These are phyloP conservation scores for Anisodus acutangulus DNA, from an alignment of 257 asterid genomes.

Conservation along the genomic window DNA sequence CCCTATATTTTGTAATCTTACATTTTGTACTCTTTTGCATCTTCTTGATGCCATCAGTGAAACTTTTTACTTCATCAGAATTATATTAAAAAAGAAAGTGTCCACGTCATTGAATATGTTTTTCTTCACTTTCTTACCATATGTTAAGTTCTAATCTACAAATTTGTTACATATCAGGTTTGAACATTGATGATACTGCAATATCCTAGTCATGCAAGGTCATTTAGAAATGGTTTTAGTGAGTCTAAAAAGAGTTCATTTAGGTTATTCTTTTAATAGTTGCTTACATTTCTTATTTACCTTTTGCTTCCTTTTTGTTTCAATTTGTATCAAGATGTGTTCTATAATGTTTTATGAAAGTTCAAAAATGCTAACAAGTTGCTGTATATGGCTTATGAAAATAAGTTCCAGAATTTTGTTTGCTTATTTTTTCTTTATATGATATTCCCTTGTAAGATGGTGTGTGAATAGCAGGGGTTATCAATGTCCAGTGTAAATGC, in stretches of 20 bases:
- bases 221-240: neutral
- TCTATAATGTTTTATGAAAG: neutral
- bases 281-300: conserved; percentile 1
- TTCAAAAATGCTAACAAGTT: neutral
- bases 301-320: conserved; percentile 23
- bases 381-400: neutral
- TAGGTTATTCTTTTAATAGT: neutral
- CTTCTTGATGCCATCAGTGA: neutral
- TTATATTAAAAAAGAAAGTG: neutral
- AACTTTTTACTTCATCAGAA: neutral
- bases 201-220: neutral
- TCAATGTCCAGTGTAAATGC: neutral
- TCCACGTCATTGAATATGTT: neutral
- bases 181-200: neutral
- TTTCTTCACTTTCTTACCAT: conserved; percentile 21
- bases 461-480: neutral
- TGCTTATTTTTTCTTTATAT: conserved; percentile 7
- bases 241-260: neutral
- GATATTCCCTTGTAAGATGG: neutral
- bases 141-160: conserved; percentile 9
- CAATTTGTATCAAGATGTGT: neutral
- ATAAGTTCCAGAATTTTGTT: neutral
- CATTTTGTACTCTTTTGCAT: neutral
- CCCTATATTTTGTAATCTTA: neutral
- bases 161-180: neutral